A percentile compares a stretch with the other conserved stretches of the same genome.
Evolutionary conservation across 2,329 filamentous ascomycete genomes (phyloP).

Genomic region (Hymenoscyphus repandus): DNA sequence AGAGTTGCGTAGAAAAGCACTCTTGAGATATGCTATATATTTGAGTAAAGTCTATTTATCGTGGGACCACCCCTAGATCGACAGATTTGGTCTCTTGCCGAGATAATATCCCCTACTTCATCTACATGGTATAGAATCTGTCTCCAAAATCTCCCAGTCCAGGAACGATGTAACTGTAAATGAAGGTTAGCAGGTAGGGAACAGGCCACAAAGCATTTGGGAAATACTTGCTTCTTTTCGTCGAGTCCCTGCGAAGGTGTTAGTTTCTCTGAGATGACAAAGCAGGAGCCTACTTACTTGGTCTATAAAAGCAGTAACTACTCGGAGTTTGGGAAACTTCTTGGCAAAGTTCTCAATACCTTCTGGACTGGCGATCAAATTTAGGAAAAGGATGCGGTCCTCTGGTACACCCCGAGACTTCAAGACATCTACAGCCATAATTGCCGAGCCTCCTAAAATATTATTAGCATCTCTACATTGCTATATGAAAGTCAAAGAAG

Average conservation of each 20-base stretch:
- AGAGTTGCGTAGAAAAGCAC: neutral
- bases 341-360: conserved; percentile 85
- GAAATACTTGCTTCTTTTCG: conserved; percentile 78
- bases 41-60: no score
- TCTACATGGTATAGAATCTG: conserved; percentile 84
- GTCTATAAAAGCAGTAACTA: conserved; percentile 95
- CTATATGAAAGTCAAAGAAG: neutral
- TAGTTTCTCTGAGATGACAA: conserved; percentile 10
- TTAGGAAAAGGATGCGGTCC: conserved; percentile 91
- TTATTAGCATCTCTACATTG: neutral
- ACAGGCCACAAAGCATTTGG: neutral
- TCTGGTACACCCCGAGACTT: conserved; percentile 88
- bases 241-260: conserved; percentile 64
- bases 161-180: conserved; percentile 81
- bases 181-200: conserved; percentile 14
- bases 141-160: conserved; percentile 95
- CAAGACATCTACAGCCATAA: conserved; percentile 93
- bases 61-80: neutral
- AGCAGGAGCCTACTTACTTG: conserved; percentile 43
- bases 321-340: conserved; percentile 81
- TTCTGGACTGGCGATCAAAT: conserved; percentile 94
- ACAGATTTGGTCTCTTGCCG: neutral
- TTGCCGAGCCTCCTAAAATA: conserved; percentile 76
- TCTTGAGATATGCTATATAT: neutral
- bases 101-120: neutral